These are phyloP conservation scores for Moesziomyces parantarcticus DNA, from an alignment of 1,284 basidiomycete genomes.

Conservation along the genomic window DNA sequence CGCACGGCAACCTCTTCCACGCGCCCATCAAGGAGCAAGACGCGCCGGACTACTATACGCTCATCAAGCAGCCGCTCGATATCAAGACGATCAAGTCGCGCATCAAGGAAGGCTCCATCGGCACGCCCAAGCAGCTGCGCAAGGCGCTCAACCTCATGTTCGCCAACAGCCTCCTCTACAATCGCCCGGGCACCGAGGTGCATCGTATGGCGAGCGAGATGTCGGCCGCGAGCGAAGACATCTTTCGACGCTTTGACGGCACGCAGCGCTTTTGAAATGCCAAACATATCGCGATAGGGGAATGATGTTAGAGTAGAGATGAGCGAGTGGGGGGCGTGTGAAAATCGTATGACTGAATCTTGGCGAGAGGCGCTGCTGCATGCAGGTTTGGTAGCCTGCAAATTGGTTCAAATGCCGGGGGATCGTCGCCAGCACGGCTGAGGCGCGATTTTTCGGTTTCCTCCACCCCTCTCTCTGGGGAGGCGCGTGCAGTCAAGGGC, in stretches of 20 bases:
- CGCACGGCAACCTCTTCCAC: slow-evolving; percentile 65
- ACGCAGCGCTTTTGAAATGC: slow-evolving; percentile 38
- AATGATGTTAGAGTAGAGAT: neutral
- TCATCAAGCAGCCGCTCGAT: slow-evolving; percentile 61
- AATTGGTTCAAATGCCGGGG: slow-evolving; percentile 27
- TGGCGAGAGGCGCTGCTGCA: neutral
- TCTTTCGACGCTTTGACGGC: slow-evolving; percentile 46
- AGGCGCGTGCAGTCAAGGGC: too few relatives aligned
- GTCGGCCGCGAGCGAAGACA: slow-evolving; percentile 57
- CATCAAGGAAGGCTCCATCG: slow-evolving; percentile 62
- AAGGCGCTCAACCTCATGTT: slow-evolving; percentile 60
- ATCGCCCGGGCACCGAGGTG: slow-evolving; percentile 62
- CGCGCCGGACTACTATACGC: slow-evolving; percentile 62
- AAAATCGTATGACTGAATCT: slow-evolving; percentile 1
- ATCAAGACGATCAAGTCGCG: slow-evolving; percentile 61
- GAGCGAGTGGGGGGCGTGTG: neutral
- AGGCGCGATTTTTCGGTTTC: neutral
- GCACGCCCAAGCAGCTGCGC: slow-evolving; percentile 43
- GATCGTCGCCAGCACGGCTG: too few relatives aligned
- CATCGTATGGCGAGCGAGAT: slow-evolving; percentile 65
- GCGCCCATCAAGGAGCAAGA: slow-evolving; percentile 64
- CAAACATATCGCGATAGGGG: neutral
- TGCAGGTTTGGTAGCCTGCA: too few relatives aligned
- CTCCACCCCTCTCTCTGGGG: too few relatives aligned
- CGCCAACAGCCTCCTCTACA: slow-evolving; percentile 65